A percentile compares a stretch with the other conserved stretches of the same genome.
Conservation (phyloP, 495 filamentous ascomycete genomes). For the Geoglossum glabrum region DNA sequence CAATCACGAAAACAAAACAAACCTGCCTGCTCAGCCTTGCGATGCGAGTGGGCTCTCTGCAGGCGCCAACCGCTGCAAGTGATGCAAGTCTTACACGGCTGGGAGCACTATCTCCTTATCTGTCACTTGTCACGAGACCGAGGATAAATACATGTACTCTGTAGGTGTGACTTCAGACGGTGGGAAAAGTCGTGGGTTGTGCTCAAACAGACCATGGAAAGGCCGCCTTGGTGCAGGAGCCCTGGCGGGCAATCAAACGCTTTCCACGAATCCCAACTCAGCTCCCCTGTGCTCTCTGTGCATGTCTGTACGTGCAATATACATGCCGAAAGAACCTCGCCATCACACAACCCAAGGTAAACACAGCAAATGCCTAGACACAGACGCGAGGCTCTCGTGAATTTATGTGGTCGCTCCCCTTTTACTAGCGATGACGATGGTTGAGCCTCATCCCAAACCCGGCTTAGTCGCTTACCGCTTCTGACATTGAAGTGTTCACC, state of each 20-base stretch:
- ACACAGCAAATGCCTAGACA: too few relatives aligned
- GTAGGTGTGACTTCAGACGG: neutral
- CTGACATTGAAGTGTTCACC: neutral
- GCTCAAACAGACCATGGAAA: neutral
- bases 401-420: too few relatives aligned
- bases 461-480: neutral
- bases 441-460: neutral
- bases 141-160: neutral
- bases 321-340: too few relatives aligned
- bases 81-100: neutral
- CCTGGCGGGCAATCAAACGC: neutral
- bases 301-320: too few relatives aligned
- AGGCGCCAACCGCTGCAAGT: neutral
- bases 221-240: neutral
- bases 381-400: too few relatives aligned
- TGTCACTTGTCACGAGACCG: neutral
- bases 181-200: neutral
- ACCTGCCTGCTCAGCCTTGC: neutral
- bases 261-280: too few relatives aligned
- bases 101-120: neutral
- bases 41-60: conserved; percentile 1
- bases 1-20: neutral
- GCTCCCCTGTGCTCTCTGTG: too few relatives aligned
- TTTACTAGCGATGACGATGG: neutral
- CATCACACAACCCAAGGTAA: too few relatives aligned